Evolutionary conservation across 1,284 basidiomycete genomes (phyloP).

Genomic region (Xerocomus nothofagi): DNA sequence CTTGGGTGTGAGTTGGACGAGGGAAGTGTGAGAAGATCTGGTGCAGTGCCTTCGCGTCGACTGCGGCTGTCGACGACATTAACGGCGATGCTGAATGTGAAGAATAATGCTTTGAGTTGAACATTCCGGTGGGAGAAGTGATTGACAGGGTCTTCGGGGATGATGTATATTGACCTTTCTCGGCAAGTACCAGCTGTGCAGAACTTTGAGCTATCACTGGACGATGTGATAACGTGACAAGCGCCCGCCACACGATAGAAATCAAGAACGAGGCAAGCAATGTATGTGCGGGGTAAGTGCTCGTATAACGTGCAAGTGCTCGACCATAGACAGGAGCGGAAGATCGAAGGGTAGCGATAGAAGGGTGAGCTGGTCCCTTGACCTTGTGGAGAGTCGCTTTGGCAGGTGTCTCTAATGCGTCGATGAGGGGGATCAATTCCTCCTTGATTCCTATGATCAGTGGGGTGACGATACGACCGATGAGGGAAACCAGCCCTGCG

Average conservation of each 20-base stretch:
- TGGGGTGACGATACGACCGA: conserved; percentile 65
- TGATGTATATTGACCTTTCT: conserved; percentile 43
- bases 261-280: conserved; percentile 68
- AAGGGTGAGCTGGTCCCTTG: conserved; percentile 54
- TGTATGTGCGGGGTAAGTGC: conserved; percentile 52
- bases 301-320: conserved; percentile 56
- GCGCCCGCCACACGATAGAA: conserved; percentile 66
- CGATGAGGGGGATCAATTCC: conserved; percentile 59
- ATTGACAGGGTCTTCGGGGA: conserved; percentile 48
- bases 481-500: conserved; percentile 64
- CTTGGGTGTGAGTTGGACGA: conserved; percentile 50
- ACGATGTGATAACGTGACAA: conserved; percentile 68
- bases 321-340: conserved; percentile 61
- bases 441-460: conserved; percentile 60
- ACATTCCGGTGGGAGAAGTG: conserved; percentile 59
- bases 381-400: conserved; percentile 37
- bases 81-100: conserved; percentile 66
- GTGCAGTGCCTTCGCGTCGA: conserved; percentile 59
- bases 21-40: conserved; percentile 62
- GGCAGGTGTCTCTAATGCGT: conserved; percentile 54
- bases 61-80: conserved; percentile 43
- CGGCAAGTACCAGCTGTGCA: conserved; percentile 23
- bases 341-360: conserved; percentile 55
- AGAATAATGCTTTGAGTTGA: conserved; percentile 65
- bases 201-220: conserved; percentile 39